Evolutionary conservation across 768 basidiomycete genomes (phyloP).

Genomic region (Phanerochaete carnosa): DNA sequence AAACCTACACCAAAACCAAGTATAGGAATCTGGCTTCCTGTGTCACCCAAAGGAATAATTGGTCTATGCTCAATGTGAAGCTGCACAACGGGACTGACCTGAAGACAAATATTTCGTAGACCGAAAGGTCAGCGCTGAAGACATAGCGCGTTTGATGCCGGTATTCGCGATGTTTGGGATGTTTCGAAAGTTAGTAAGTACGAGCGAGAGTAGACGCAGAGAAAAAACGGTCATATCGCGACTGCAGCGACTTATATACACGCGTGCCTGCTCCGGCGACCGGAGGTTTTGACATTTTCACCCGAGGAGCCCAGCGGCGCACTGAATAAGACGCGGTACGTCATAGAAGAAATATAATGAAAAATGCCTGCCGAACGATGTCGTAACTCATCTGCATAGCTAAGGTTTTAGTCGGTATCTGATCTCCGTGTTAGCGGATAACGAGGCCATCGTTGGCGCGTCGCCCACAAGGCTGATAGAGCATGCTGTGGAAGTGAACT

Average conservation of each 20-base stretch:
- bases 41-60: neutral
- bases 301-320: no score
- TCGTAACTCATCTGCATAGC: neutral
- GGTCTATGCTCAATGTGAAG: neutral
- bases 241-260: neutral
- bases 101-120: neutral
- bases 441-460: neutral
- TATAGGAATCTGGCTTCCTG: constrained; percentile 8
- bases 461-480: neutral
- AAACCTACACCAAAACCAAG: constrained; percentile 16
- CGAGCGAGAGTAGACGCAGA: neutral
- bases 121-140: constrained; percentile 1
- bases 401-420: neutral
- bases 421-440: no score
- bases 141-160: neutral
- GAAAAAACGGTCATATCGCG: neutral
- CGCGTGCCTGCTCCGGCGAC: neutral
- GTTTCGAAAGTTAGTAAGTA: neutral
- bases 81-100: neutral
- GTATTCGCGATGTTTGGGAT: neutral
- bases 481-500: no score
- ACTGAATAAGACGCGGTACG: neutral
- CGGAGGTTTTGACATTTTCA: neutral
- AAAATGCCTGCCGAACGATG: neutral
- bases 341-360: no score